These are phyloP conservation scores for Pseudevernia furfuracea DNA, from an alignment of 495 filamentous ascomycete genomes.

Conservation along the genomic window DNA sequence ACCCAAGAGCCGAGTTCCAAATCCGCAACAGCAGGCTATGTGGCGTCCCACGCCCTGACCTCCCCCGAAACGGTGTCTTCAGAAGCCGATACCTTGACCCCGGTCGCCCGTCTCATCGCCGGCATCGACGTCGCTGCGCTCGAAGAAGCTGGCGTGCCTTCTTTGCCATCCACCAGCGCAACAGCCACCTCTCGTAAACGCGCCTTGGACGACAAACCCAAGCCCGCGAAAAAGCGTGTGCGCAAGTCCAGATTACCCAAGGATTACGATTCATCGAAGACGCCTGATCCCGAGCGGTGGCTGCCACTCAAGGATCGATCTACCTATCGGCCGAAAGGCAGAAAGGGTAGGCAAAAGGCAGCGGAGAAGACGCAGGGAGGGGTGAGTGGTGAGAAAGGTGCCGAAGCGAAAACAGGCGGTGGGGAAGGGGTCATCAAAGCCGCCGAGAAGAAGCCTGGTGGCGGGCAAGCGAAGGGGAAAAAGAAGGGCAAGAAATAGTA, in stretches of 20 bases:
- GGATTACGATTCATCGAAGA: conserved; percentile 66
- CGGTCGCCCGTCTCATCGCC: conserved; percentile 55
- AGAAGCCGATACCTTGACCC: conserved; percentile 56
- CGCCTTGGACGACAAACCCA: conserved; percentile 41
- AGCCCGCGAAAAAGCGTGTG: conserved; percentile 53
- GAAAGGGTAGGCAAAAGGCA: conserved; percentile 78
- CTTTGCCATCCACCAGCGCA: conserved; percentile 39
- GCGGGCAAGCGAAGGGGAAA: conserved; percentile 48
- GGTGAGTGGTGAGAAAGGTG: conserved; percentile 58
- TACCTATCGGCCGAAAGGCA: conserved; percentile 80
- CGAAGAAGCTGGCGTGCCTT: conserved; percentile 68
- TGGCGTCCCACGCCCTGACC: conserved; percentile 68
- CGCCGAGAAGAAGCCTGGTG: conserved; percentile 32
- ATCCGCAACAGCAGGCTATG: conserved; percentile 65
- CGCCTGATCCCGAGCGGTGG: conserved; percentile 85
- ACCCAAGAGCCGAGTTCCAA: conserved; percentile 54
- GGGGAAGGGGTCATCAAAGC: conserved; percentile 37
- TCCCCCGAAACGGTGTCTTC: conserved; percentile 48
- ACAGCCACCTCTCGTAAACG: conserved; percentile 49
- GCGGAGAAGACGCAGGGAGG: conserved; percentile 81
- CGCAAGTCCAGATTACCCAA: conserved; percentile 67
- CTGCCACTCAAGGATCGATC: conserved; percentile 81
- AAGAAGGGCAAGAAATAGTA: conserved; percentile 74
- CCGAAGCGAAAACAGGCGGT: conserved; percentile 55
- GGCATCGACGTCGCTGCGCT: conserved; percentile 63